Evolutionary conservation across 208 protist genomes (phyloP), one percentile per base, ranked within the genome.

Genomic region (Herpetomonas muscarum): DNA sequence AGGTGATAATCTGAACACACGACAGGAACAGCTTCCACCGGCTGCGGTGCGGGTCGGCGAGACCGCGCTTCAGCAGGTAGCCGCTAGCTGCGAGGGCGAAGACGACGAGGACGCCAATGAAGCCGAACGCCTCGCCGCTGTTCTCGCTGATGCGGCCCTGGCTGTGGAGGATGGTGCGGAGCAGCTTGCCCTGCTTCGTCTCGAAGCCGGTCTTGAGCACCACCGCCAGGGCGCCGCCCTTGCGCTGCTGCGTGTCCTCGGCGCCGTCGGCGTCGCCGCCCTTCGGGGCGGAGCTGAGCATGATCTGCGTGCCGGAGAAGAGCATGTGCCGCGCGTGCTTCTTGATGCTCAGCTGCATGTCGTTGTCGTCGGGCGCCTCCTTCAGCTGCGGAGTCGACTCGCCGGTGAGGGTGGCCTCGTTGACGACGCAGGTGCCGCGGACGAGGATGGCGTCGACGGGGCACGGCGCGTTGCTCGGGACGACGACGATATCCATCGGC

Each of bases 131-230:
- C 72, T 99, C 98, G 28, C 72, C 66, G 66, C 82, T 98, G 61
- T 98, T 98, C 45, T 96, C 96, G 22, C 92, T 98, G 17, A 98
- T 75, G 55, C 94, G 85, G 22, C 97, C 91, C 26, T 96, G 92
- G 41, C 92, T 90, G 74, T 96, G 87, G 36, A 97, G 64, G 57
- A 97, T 97, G 1, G 81, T 97, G 58, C 87, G 84, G n/a, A 98
- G 66, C 34, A 99, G 79, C 67, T 98, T 96, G 12, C 96, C 98
- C 72, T 99, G 98, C 67, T 92, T 83, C 24, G 98, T 99, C 57
- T 98, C 85, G 67, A 99, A 99, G 12, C 99, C 99, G 6, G 98
- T 99, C 52, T 97, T 90, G 9, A 99, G 71, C 30, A 99, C 99
- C 68, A 97, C 96, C 10, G 79, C 97, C 21, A 99, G 58, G 21